A percentile compares a stretch with the other conserved stretches of the same genome.
These are phyloP conservation scores for Pelargonium myrrhifolium DNA, from an alignment of 441 rosid species.

Conservation along the genomic window DNA sequence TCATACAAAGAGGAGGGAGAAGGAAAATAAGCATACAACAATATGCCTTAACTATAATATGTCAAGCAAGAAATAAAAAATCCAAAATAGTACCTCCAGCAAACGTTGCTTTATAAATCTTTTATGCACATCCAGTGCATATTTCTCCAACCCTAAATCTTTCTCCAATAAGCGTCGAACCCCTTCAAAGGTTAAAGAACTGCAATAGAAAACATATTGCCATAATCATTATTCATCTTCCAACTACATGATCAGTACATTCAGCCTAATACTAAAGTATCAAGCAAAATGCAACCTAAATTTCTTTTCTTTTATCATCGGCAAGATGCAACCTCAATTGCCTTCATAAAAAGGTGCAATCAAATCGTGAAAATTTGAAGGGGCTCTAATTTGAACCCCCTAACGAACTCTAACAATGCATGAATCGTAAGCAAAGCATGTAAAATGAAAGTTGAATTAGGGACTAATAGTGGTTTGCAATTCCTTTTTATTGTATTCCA, in stretches of 20 bases:
- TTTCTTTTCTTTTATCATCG: too few species aligned
- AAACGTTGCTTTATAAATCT: conserved; percentile 59
- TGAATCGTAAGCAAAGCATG: too few species aligned
- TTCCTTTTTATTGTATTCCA: too few species aligned
- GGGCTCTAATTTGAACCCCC: too few species aligned
- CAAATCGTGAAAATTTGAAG: too few species aligned
- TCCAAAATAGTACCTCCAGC: conserved; percentile 34
- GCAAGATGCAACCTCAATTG: too few species aligned
- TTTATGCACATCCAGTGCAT: conserved; percentile 67
- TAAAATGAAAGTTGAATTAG: too few species aligned
- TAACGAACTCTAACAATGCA: too few species aligned
- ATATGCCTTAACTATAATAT: not conserved
- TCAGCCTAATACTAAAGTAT: not conserved
- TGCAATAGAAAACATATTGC: conserved; percentile 25
- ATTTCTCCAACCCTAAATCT: conserved; percentile 52
- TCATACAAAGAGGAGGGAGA: not conserved
- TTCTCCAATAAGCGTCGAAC: conserved; percentile 79
- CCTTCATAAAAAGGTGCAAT: too few species aligned
- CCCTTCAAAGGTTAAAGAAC: conserved; percentile 71
- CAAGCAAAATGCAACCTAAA: not conserved
- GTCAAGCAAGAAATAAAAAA: not conserved
- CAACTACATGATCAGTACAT: not conserved
- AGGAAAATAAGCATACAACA: not conserved
- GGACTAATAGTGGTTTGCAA: too few species aligned
- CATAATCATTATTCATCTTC: not conserved